Evolutionary conservation across 202 grass and related monocot genomes (phyloP).

Genomic region (Bolboschoenoplectus hybrid): DNA sequence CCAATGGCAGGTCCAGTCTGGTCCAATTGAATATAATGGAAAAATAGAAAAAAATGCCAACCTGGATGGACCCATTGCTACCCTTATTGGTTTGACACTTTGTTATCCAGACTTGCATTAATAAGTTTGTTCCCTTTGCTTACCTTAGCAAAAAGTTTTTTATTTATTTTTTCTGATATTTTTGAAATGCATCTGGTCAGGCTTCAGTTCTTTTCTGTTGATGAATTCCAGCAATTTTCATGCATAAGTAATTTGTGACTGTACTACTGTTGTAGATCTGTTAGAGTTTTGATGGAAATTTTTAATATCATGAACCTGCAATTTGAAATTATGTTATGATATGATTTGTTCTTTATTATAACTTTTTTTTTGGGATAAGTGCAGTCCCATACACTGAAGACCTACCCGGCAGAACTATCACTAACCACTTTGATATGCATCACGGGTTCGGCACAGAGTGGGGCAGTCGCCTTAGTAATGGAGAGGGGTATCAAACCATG

Average conservation of each 20-base stretch:
- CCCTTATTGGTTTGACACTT: background rate
- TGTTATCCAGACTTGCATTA: conserved; percentile 23
- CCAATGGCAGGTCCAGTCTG: background rate
- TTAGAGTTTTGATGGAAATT: background rate
- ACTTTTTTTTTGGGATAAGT: conserved; percentile 24
- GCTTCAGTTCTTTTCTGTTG: conserved; percentile 8
- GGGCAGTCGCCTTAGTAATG: conserved; percentile 56
- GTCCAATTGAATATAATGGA: conserved; percentile 21
- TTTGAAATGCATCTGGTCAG: background rate
- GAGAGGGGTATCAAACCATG: conserved; percentile 68
- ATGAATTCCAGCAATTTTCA: background rate
- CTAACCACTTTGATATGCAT: conserved; percentile 69
- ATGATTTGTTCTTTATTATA: conserved; percentile 9
- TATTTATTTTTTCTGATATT: background rate
- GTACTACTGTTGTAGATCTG: background rate
- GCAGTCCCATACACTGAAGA: conserved; percentile 71
- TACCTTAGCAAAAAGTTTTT: background rate
- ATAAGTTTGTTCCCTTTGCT: background rate
- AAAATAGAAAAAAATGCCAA: conserved; percentile 2
- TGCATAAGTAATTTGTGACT: background rate
- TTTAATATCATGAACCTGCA: background rate
- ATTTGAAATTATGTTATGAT: background rate
- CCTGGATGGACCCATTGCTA: background rate
- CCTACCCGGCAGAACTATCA: conserved; percentile 71
- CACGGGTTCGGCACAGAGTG: conserved; percentile 48